These are phyloP conservation scores for Melianthus villosus DNA, from an alignment of 441 rosid species.

Conservation along the genomic window DNA sequence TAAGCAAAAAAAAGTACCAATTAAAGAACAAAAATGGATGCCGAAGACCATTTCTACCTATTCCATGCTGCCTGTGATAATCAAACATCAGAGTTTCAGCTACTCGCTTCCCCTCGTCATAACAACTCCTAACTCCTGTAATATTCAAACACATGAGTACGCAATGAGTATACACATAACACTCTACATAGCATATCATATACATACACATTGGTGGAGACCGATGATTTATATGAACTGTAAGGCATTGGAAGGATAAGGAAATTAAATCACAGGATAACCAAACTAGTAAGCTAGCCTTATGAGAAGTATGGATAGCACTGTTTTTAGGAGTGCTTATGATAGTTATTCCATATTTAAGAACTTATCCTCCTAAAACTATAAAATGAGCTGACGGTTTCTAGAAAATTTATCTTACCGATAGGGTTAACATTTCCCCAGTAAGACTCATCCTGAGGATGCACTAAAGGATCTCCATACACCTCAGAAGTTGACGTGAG, in stretches of 20 bases:
- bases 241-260: too few species aligned
- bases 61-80: slow-evolving; percentile 94
- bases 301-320: background rate
- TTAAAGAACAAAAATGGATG: too few species aligned
- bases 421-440: slow-evolving; percentile 99
- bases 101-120: slow-evolving; percentile 39
- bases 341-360: background rate
- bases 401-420: slow-evolving; percentile 28
- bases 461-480: slow-evolving; percentile 84
- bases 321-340: background rate
- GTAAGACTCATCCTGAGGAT: slow-evolving; percentile 76
- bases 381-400: background rate
- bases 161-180: background rate
- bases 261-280: too few species aligned
- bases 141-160: background rate
- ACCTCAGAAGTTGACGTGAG: slow-evolving; percentile 96
- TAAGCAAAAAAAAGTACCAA: too few species aligned
- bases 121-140: slow-evolving; percentile 13
- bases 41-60: slow-evolving; percentile 46
- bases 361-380: background rate
- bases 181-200: too few species aligned
- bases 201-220: too few species aligned
- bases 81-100: slow-evolving; percentile 98
- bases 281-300: too few species aligned
- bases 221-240: too few species aligned